Percentiles rank a stretch among this genome's conserved stretches.
Evolutionary conservation across 306 rosid species (phyloP).

Genomic region (Datisca glomerata): DNA sequence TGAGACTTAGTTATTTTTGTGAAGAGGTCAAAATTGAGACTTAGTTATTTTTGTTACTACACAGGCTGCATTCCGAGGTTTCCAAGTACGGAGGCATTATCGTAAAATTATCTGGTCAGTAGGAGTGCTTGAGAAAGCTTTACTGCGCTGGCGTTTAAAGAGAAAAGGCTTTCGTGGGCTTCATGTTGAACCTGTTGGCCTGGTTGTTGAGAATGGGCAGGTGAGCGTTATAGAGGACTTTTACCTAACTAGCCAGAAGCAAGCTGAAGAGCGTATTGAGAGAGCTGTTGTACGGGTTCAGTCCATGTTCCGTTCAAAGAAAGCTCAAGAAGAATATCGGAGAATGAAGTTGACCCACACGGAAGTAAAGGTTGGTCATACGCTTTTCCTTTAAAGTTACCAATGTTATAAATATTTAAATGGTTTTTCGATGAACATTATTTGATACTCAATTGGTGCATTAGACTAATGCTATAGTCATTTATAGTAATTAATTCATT

Average conservation of each 20-base stretch:
- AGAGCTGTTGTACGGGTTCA: constrained; percentile 71
- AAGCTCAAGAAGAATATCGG: constrained; percentile 87
- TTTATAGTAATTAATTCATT: background rate
- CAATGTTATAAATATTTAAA: background rate
- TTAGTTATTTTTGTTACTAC: constrained; percentile 18
- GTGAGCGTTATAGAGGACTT: constrained; percentile 59
- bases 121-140: constrained; percentile 78
- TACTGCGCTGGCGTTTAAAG: constrained; percentile 88
- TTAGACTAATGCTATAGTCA: too few species aligned
- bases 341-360: constrained; percentile 67
- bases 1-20: too few species aligned
- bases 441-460: too few species aligned
- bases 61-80: constrained; percentile 81
- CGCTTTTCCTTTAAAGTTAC: background rate
- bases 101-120: constrained; percentile 84
- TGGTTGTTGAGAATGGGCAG: constrained; percentile 16
- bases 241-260: constrained; percentile 55
- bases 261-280: constrained; percentile 76
- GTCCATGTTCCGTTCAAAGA: constrained; percentile 83
- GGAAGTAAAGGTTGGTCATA: constrained; percentile 49
- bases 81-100: constrained; percentile 65
- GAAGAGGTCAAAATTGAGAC: too few species aligned
- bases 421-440: background rate
- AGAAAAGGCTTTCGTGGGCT: constrained; percentile 91
- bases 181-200: constrained; percentile 28